A percentile compares a stretch with the other conserved stretches of the same genome.
These are phyloP conservation scores for Diaporthe amygdali DNA, from an alignment of 2,329 filamentous ascomycete species.

Conservation along the genomic window DNA sequence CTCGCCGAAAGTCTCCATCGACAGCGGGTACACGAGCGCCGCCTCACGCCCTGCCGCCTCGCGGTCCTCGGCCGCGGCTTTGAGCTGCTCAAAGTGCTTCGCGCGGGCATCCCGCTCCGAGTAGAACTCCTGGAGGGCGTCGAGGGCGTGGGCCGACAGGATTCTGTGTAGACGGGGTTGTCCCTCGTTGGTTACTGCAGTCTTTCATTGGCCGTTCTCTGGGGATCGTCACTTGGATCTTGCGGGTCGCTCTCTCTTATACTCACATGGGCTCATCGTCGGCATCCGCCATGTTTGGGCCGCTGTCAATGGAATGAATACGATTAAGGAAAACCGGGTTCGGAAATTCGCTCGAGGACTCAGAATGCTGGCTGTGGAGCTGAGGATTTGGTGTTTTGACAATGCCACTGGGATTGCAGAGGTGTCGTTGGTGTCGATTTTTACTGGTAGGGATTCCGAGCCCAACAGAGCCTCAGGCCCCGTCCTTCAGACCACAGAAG, in stretches of 20 bases:
- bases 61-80: slow-evolving; percentile 60
- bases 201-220: not conserved
- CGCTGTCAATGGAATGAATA: not conserved
- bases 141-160: slow-evolving; percentile 70
- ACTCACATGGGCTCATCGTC: slow-evolving; percentile 57
- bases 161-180: slow-evolving; percentile 45
- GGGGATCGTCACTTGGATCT: not conserved
- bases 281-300: slow-evolving; percentile 36
- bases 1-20: slow-evolving; percentile 76
- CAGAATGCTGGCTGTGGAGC: not conserved
- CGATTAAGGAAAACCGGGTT: not conserved
- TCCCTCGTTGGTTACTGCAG: not conserved
- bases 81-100: slow-evolving; percentile 72
- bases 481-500: not conserved
- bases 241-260: not conserved
- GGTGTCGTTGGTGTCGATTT: not conserved
- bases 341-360: not conserved
- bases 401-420: not conserved
- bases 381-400: not conserved
- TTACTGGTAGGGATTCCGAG: not conserved
- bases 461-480: not conserved
- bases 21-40: slow-evolving; percentile 37
- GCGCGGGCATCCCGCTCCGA: slow-evolving; percentile 70
- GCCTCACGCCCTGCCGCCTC: not conserved
- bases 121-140: slow-evolving; percentile 76